Evolutionary conservation across 2,329 filamentous ascomycete genomes (phyloP), one percentile per base, ranked within the genome.

Genomic region (Fusarium equiseti): DNA sequence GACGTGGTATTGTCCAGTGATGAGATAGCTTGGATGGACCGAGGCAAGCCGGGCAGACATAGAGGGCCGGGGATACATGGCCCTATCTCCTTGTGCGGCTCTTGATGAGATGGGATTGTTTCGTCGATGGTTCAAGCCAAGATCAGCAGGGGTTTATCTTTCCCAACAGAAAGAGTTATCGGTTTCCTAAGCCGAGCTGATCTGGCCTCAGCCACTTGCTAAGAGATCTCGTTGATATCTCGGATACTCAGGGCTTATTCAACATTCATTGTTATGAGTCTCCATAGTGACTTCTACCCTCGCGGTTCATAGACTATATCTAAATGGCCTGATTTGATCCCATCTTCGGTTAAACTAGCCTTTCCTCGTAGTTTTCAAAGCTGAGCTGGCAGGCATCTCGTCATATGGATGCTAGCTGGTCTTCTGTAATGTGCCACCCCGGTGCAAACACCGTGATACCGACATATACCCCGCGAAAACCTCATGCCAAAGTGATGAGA

Each of bases 361-460:
- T 42, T 35, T 51, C 22, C 15, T 32, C 31, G 22, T 18, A 20
- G 13, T 29, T 8, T 50, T 8, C 13, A 38, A 35, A 27, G 20
- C 42, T n/a, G 12, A 50, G 12, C 20, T 27, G 26, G 44, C 16
- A 32, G 48, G 45, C 52, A 55, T 20, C 43, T n/a, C n/a, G 35
- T 22, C 40, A 57, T 44, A 15, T 29, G 3, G 27, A 29, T 24
- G 31, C 24, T 20, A 31, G 20, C 32, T 63, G 38, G 18, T 13
- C 35, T 32, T 12, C 24, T 29, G 10, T 3, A 8, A 52, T 52
- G 32, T 61, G 31, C 20, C 40, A 66, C 52, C 35, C 50, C 63
- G 68, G 68, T 59, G 27, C 29, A 64, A 46, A 55, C 24, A 45
- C 63, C 67, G 67, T 38, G 53, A 71, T 53, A 46, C 67, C 67